Conservation (phyloP, 2,329 filamentous ascomycete genomes). For the Pseudocercospora pini-densiflorae region DNA sequence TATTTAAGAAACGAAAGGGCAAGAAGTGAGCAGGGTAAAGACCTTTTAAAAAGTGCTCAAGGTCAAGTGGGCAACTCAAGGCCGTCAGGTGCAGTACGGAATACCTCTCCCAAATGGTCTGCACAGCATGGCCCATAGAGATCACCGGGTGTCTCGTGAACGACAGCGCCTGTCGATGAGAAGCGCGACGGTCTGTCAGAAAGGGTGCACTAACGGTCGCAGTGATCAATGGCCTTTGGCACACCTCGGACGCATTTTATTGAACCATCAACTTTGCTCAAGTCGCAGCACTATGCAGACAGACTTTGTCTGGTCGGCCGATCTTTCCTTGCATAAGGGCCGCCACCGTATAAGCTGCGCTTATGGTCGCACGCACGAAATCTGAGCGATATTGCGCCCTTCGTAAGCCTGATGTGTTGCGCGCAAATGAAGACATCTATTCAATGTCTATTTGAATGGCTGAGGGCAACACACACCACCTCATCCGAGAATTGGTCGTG, state of each 20-base stretch:
- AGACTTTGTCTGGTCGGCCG: too few relatives aligned
- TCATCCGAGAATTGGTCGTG: neutral
- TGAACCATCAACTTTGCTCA: neutral
- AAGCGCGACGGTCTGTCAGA: too few relatives aligned
- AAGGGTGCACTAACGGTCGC: neutral
- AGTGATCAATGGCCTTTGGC: neutral
- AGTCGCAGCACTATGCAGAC: neutral
- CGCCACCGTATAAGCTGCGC: neutral
- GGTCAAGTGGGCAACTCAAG: neutral
- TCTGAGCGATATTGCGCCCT: neutral
- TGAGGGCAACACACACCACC: too few relatives aligned
- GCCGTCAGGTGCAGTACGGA: neutral
- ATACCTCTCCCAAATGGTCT: neutral
- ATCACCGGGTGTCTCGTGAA: too few relatives aligned
- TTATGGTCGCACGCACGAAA: neutral
- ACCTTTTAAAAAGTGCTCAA: neutral
- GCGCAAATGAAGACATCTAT: neutral
- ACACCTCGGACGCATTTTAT: neutral
- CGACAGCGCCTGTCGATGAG: too few relatives aligned
- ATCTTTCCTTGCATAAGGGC: too few relatives aligned
- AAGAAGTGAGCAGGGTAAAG: conserved; percentile 37
- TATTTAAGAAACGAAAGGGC: conserved; percentile 79
- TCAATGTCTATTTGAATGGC: neutral
- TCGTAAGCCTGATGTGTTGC: neutral
- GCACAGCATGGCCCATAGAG: too few relatives aligned